These are phyloP conservation scores for Rasamsonia emersonii DNA, from an alignment of 2,329 filamentous ascomycete genomes.

Conservation along the genomic window DNA sequence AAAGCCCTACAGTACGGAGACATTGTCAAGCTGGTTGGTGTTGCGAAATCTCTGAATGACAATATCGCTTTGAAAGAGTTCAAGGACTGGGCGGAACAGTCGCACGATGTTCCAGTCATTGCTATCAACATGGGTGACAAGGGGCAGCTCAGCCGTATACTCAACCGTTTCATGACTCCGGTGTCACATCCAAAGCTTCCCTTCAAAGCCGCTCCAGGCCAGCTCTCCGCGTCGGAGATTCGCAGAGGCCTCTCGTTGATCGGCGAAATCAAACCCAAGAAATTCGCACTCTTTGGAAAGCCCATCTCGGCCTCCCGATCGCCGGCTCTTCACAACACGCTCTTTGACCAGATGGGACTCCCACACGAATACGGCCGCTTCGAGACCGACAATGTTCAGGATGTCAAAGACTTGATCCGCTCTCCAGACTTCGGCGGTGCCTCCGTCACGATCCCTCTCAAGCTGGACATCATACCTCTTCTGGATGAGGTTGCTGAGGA, in stretches of 20 bases:
- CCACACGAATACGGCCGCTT: conserved; percentile 71
- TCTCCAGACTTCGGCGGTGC: conserved; percentile 76
- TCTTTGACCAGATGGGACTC: conserved; percentile 69
- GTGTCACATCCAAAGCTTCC: conserved; percentile 86
- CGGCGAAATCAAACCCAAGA: conserved; percentile 64
- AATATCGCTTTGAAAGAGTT: conserved; percentile 81
- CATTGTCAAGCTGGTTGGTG: conserved; percentile 86
- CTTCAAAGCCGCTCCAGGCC: conserved; percentile 87
- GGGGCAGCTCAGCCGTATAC: conserved; percentile 80
- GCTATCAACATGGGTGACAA: conserved; percentile 88
- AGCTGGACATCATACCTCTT: conserved; percentile 74
- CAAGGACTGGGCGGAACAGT: conserved; percentile 62
- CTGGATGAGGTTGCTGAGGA: conserved; percentile 74
- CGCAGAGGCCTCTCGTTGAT: conserved; percentile 67
- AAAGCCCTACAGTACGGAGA: conserved; percentile 82
- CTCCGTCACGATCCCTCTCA: conserved; percentile 91
- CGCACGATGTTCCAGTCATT: conserved; percentile 77
- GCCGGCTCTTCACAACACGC: conserved; percentile 77
- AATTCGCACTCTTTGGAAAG: conserved; percentile 81
- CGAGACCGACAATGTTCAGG: conserved; percentile 60
- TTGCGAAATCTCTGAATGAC: conserved; percentile 67
- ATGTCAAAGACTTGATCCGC: conserved; percentile 58
- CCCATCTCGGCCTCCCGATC: conserved; percentile 77
- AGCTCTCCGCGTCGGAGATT: conserved; percentile 85
- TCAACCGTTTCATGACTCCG: conserved; percentile 89